Base-by-base conservation (phyloP, 192 early-diverging fungal genomes). In the Entomortierella parvispora region DNA sequence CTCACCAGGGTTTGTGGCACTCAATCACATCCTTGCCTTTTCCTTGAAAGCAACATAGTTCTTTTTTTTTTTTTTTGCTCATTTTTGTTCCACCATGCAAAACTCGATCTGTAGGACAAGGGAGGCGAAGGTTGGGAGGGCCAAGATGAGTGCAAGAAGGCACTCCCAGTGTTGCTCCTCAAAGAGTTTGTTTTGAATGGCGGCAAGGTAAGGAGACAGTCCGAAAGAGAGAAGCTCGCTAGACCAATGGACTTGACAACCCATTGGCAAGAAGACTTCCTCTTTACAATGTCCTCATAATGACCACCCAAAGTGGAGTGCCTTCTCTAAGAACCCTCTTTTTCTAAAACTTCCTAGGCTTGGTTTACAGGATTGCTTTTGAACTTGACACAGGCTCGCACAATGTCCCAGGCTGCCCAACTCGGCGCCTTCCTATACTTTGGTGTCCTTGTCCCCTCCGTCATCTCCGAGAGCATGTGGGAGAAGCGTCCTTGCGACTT, bases 351-450 rank as follows among this genome's bases (percentile, higher is more conserved):
- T 14, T 33, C 10, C 9, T 65, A 68, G 74, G 54, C 74, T 15
- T 77, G 74, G 74, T 56, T 77, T 48, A 68, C 66, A 17, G 74
- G 74, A 47, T 48, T 77, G 32, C 55, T 77, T 17, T 53, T 77
- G 34, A 77, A 77, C 55, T 53, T 77, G 74, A 77, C 74, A 1
- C 74, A 77, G 32, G 74, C 74, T 32, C 65, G 55, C 6, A 59
- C 74, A 26, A 46, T 68, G 33, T 68, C 74, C 0, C 74, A 77
- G 44, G 74, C 74, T 7, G 65, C 66, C 23, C 74, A 77, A 32
- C 50, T 77, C 2, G 74, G 74, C 5, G 65, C 66, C 26, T 77
- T 77, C 53, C 29, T 77, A 45, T 77, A 58, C 33, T 68, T 77
- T 59, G 74, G 74, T 31, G 44, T 63, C 18, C 47, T 68, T 1